Conservation (phyloP, 2,329 filamentous ascomycete species). For the Xylaria sp. region DNA sequence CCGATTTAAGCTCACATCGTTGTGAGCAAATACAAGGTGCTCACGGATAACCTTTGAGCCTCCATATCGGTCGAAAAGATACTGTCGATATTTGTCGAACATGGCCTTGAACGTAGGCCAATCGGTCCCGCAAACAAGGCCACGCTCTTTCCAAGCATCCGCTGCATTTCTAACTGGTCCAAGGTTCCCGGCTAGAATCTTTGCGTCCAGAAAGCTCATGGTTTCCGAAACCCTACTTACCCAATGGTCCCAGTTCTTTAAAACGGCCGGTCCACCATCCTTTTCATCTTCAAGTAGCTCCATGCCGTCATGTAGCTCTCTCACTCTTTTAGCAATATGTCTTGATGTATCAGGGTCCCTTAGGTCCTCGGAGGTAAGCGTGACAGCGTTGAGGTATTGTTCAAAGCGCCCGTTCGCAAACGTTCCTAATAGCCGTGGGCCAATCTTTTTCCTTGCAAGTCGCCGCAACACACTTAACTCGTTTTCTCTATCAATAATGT, state of each 20-base stretch:
- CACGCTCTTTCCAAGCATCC: conserved; percentile 72
- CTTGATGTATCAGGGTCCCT: conserved; percentile 84
- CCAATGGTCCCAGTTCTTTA: conserved; percentile 96
- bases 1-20: conserved; percentile 74
- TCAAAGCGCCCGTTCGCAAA: conserved; percentile 97
- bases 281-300: conserved; percentile 83
- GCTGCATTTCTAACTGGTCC: conserved; percentile 45
- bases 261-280: conserved; percentile 82
- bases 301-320: conserved; percentile 93
- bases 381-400: conserved; percentile 87
- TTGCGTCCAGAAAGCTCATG: conserved; percentile 65
- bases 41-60: conserved; percentile 73
- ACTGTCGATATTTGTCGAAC: conserved; percentile 80
- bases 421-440: conserved; percentile 87
- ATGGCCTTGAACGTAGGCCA: conserved; percentile 81
- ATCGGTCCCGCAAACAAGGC: conserved; percentile 83
- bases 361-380: conserved; percentile 80
- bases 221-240: conserved; percentile 72
- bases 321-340: conserved; percentile 97
- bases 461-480: conserved; percentile 88
- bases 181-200: conserved; percentile 60
- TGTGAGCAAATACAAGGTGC: conserved; percentile 92
- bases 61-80: conserved; percentile 78
- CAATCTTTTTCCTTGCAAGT: conserved; percentile 90
- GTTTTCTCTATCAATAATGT: conserved; percentile 92